Conservation (phyloP, 371 early-diverging fungal genomes). For the Phascolomyces articulosus region DNA sequence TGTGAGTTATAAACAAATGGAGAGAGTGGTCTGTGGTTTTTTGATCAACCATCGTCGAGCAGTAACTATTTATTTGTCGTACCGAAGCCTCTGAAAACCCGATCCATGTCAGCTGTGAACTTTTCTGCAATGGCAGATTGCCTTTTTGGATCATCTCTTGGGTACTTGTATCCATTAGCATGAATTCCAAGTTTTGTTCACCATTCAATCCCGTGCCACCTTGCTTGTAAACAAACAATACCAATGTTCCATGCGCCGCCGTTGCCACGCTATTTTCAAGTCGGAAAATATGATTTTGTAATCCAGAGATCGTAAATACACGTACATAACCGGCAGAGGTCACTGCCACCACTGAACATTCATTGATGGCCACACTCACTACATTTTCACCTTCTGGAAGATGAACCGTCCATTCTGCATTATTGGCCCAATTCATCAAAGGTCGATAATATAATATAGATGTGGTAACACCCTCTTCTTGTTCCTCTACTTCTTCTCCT, state of each 20-base stretch:
- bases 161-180: constrained; percentile 68
- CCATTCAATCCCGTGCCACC: constrained; percentile 32
- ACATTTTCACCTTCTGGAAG: constrained; percentile 71
- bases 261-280: constrained; percentile 71
- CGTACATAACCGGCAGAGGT: constrained; percentile 81
- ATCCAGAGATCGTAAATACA: constrained; percentile 75
- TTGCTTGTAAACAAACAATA: constrained; percentile 28
- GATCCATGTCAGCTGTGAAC: constrained; percentile 73
- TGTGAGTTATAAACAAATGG: too few species aligned
- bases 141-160: constrained; percentile 64
- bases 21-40: too few species aligned
- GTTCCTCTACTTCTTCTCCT: constrained; percentile 2
- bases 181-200: constrained; percentile 65
- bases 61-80: too few species aligned
- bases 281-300: constrained; percentile 72
- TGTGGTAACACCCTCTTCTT: constrained; percentile 11
- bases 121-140: constrained; percentile 65
- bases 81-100: constrained; percentile 84
- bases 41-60: too few species aligned
- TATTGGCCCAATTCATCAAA: constrained; percentile 67
- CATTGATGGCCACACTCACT: constrained; percentile 73
- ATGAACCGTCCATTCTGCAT: constrained; percentile 78
- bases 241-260: constrained; percentile 53
- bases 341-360: constrained; percentile 67
- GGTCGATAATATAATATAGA: constrained; percentile 65